Percentiles rank a stretch among this genome's conserved stretches.
Conservation (phyloP, 2,329 filamentous ascomycete species). For the Calycina marina region DNA sequence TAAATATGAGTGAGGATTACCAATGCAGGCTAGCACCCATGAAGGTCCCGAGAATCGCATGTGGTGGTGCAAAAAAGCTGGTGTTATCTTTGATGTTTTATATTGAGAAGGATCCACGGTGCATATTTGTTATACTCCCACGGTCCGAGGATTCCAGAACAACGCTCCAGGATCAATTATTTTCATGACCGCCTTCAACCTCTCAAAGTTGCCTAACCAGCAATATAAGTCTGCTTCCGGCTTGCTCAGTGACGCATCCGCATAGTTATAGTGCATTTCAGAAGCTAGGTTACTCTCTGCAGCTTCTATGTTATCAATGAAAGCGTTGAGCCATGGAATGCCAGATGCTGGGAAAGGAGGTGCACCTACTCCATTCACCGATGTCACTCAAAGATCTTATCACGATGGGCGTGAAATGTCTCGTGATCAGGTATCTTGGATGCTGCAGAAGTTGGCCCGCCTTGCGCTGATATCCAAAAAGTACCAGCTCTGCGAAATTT, state of each 20-base stretch:
- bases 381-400: slow-evolving; percentile 9
- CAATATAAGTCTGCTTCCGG: slow-evolving; percentile 6
- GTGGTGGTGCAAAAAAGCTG: too few species aligned
- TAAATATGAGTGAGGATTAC: too few species aligned
- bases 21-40: too few species aligned
- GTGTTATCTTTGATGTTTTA: too few species aligned
- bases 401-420: slow-evolving; percentile 10
- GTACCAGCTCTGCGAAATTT: background rate
- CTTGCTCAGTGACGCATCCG: slow-evolving; percentile 8
- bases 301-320: slow-evolving; percentile 1
- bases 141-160: slow-evolving; percentile 10
- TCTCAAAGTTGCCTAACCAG: slow-evolving; percentile 8
- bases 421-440: slow-evolving; percentile 2
- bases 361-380: slow-evolving; percentile 3
- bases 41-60: too few species aligned
- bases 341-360: slow-evolving; percentile 1
- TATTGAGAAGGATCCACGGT: too few species aligned
- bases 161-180: slow-evolving; percentile 6
- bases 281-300: slow-evolving; percentile 2
- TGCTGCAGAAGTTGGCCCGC: slow-evolving; percentile 7
- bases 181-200: slow-evolving; percentile 7
- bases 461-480: slow-evolving; percentile 3
- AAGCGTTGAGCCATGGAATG: slow-evolving; percentile 1
- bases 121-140: too few species aligned
- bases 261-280: slow-evolving; percentile 13